phyloP scores from a whole-genome alignment of 352 stramenopile genomes.

The Pythium biforme region DNA sequence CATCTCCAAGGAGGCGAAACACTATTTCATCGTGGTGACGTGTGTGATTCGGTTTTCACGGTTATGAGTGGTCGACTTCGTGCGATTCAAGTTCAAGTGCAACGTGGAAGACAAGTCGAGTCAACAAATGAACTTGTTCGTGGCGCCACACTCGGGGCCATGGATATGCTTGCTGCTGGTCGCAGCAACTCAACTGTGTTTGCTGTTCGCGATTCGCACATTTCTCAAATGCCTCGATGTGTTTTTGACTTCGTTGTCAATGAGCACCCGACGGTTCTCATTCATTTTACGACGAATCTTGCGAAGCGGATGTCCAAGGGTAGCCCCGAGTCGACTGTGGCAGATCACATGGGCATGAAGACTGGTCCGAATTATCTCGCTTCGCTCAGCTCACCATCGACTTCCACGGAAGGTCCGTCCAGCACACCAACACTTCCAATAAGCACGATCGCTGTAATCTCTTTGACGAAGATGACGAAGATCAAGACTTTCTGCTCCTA shows the following conservation, averaged over 20 bases:
- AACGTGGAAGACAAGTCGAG: constrained; percentile 64
- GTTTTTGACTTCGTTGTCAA: constrained; percentile 86
- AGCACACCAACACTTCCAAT: constrained; percentile 41
- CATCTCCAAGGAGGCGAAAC: constrained; percentile 82
- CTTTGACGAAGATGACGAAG: constrained; percentile 69
- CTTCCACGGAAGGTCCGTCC: constrained; percentile 25
- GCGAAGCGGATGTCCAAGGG: constrained; percentile 57
- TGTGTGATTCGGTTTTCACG: constrained; percentile 80
- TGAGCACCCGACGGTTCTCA: constrained; percentile 56
- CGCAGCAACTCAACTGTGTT: constrained; percentile 82
- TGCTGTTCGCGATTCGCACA: constrained; percentile 83
- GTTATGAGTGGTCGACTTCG: constrained; percentile 78
- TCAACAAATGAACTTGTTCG: constrained; percentile 80
- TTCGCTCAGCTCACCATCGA: constrained; percentile 45
- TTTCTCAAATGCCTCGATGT: constrained; percentile 84
- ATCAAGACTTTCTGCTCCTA: constrained; percentile 76
- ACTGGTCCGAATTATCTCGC: constrained; percentile 47
- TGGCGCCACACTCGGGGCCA: constrained; percentile 69
- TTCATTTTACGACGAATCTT: constrained; percentile 81
- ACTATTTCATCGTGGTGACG: constrained; percentile 72
- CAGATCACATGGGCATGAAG: constrained; percentile 39
- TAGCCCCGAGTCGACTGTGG: constrained; percentile 32
- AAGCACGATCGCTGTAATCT: constrained; percentile 75
- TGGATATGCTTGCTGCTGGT: constrained; percentile 80
- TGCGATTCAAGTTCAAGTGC: constrained; percentile 62